phyloP scores from a whole-genome alignment of 257 asterid genomes.

The Datura wrightii region DNA sequence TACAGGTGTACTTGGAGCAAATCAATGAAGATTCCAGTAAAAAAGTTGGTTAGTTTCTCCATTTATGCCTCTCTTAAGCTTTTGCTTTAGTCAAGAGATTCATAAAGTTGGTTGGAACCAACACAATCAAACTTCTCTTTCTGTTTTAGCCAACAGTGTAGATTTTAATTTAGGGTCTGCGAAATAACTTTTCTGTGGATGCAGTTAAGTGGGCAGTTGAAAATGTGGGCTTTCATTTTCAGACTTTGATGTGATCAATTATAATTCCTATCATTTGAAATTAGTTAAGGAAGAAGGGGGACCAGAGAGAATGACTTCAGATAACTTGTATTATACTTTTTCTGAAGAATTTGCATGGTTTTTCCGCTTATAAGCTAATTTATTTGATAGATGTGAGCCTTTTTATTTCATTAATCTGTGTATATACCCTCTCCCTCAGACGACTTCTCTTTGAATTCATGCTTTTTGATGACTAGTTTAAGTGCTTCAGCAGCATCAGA shows the following conservation, averaged over 20 bases:
- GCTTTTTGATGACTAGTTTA: not conserved
- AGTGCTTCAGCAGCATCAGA: not conserved
- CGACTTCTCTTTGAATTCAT: slow-evolving; percentile 13
- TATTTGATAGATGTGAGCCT: slow-evolving; percentile 1
- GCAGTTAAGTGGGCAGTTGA: slow-evolving; percentile 12
- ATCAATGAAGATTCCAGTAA: slow-evolving; percentile 60
- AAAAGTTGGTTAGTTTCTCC: slow-evolving; percentile 57
- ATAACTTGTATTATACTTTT: slow-evolving; percentile 9
- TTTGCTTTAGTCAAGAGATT: not conserved
- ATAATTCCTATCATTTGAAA: slow-evolving; percentile 9
- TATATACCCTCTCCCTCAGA: not conserved
- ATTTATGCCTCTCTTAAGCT: slow-evolving; percentile 17
- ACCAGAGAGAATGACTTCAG: not conserved
- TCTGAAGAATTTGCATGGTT: not conserved
- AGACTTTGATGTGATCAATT: not conserved
- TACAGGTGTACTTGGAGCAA: slow-evolving; percentile 73
- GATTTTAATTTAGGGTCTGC: not conserved
- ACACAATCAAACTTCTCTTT: slow-evolving; percentile 2
- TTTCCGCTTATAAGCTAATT: slow-evolving; percentile 21
- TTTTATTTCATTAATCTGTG: not conserved
- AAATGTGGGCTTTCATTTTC: slow-evolving; percentile 9
- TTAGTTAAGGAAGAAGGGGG: slow-evolving; percentile 12
- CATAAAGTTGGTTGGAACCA: not conserved
- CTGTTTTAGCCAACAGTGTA: not conserved
- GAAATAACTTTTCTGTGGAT: not conserved